Percentiles rank a stretch among this genome's conserved stretches.
Evolutionary conservation across 805 yeast species (phyloP).

Genomic region (Candida nitratophila): DNA sequence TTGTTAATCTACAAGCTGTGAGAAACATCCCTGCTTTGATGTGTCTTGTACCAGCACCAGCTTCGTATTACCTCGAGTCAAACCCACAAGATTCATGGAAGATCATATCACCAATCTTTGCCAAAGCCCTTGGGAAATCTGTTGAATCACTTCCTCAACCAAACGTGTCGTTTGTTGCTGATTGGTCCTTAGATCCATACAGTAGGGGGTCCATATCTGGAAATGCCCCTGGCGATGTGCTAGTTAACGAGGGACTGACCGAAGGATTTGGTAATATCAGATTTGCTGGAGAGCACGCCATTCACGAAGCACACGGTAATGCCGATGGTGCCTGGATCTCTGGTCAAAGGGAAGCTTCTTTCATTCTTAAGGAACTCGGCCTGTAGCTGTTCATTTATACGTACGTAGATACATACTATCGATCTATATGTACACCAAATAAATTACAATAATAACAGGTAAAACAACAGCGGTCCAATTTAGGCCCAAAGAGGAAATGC

Average conservation of each 20-base stretch:
- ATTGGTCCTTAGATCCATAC: slow-evolving; percentile 44
- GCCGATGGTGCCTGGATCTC: slow-evolving; percentile 50
- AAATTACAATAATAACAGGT: too few species aligned
- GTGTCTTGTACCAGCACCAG: slow-evolving; percentile 40
- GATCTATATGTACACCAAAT: too few species aligned
- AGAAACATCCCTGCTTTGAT: slow-evolving; percentile 31
- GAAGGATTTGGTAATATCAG: slow-evolving; percentile 31
- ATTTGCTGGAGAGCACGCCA: slow-evolving; percentile 52
- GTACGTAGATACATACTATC: too few species aligned
- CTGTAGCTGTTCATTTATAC: neutral
- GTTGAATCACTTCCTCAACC: slow-evolving; percentile 19
- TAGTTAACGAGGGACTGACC: slow-evolving; percentile 24
- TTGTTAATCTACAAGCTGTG: slow-evolving; percentile 19
- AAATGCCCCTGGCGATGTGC: slow-evolving; percentile 33
- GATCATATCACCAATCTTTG: slow-evolving; percentile 34
- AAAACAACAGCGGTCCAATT: slow-evolving; percentile 1
- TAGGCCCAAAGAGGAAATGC: slow-evolving; percentile 4
- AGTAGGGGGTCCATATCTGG: slow-evolving; percentile 43
- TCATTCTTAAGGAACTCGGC: neutral
- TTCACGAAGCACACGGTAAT: slow-evolving; percentile 44
- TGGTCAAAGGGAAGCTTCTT: slow-evolving; percentile 39
- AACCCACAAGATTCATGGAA: slow-evolving; percentile 33
- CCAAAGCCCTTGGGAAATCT: slow-evolving; percentile 17
- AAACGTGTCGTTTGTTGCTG: slow-evolving; percentile 21
- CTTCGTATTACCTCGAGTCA: slow-evolving; percentile 38